These are phyloP conservation scores for Neurospora pannonica DNA, from an alignment of 495 filamentous ascomycete species.

Conservation along the genomic window DNA sequence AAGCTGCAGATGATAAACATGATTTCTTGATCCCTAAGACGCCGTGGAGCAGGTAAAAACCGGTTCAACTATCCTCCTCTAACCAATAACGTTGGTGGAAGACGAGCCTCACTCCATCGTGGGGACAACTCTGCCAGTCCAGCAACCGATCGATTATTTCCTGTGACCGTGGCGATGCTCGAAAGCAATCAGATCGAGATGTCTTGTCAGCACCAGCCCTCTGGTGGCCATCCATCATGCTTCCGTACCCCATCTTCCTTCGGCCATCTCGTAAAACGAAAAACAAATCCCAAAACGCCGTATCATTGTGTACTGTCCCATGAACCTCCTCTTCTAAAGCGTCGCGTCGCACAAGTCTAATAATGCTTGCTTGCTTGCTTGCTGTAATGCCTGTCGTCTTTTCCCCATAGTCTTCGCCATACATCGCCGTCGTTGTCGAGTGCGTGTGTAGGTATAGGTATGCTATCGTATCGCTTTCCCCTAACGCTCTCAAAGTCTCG, in stretches of 20 bases:
- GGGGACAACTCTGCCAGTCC: background rate
- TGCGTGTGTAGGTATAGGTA: background rate
- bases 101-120: background rate
- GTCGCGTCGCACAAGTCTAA: background rate
- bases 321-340: background rate
- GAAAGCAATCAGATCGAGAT: background rate
- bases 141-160: background rate
- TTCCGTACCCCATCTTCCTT: background rate
- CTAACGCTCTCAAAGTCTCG: too few species aligned
- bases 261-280: background rate
- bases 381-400: background rate
- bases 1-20: background rate
- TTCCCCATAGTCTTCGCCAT: background rate
- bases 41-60: background rate
- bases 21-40: background rate
- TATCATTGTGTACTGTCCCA: background rate
- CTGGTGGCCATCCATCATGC: background rate
- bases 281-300: slow-evolving; percentile 18
- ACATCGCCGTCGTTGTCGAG: background rate
- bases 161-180: background rate
- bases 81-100: background rate
- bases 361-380: background rate
- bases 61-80: background rate
- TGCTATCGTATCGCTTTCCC: background rate
- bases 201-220: background rate